Base-by-base conservation (phyloP, 805 yeast genomes). In the Phaffomyces antillensis region DNA sequence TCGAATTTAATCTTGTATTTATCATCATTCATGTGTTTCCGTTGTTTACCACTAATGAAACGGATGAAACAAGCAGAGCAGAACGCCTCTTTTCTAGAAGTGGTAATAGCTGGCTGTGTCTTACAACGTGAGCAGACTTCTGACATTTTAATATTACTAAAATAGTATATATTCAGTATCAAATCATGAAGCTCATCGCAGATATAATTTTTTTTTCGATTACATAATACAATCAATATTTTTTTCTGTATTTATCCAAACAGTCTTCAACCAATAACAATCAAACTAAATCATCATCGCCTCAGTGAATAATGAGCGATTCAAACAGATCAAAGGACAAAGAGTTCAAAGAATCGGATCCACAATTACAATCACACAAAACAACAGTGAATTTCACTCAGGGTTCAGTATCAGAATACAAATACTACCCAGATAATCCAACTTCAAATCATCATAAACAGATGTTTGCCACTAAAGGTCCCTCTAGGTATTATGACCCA, bases 401-500 rank as follows among this genome's bases (percentile, higher is more conserved):
- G 42, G 85, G 82, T 20, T 64, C 66, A 44, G 60, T 43, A 58
- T 79, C 79, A 4, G 68, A 77, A 17, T 74, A 70, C 61, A 81
- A 79, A 58, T 83, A 78, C 58, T 88, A 85, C 56, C 98, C 98
- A 0, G 99, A 93, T 52, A 79, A 81, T 44, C 98, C 98, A 23
- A 80, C 84, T 9, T 77, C 81, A 35, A 74, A 77, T 42, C 66
- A 77, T 24, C 90, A 86, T 60, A 81, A 80, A 57, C 75, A 75
- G 50, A 70, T 78, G 46, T 89, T 89, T 71, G 71, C 79, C 1
- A 66, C 77, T 16, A 90, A 91, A 56, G 90, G 77, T 31, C 83
- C 95, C 4, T 82, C 95, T 7, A 79, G 84, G 60, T 93, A 73
- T 63, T 91, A 84, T 58, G 97, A 91, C 60, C 99, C 99, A 0